Conservation (phyloP, 441 rosid species). For the Corymbia calophylla region DNA sequence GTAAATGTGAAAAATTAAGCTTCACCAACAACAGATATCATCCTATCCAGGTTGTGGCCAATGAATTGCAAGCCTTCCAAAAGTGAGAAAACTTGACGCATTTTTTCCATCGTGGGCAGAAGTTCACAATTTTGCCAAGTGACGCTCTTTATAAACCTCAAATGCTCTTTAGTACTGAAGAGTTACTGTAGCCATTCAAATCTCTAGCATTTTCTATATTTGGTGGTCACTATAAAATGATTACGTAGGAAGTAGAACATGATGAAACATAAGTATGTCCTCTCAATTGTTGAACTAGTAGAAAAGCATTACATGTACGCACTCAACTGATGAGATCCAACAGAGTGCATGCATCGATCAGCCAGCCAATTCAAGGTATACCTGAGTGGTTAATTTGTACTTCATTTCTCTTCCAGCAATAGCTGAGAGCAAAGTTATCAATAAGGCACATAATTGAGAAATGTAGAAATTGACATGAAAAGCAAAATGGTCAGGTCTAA, state of each 20-base stretch:
- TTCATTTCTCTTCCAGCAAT: slow-evolving; percentile 32
- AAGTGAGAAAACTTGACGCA: not conserved
- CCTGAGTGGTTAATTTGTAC: slow-evolving; percentile 44
- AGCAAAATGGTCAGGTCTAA: not conserved
- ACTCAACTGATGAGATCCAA: not conserved
- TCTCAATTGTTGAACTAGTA: not conserved
- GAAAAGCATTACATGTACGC: not conserved
- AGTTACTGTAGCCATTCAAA: not conserved
- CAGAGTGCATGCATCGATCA: not conserved
- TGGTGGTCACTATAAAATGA: not conserved
- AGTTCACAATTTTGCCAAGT: not conserved
- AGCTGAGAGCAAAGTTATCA: slow-evolving; percentile 16
- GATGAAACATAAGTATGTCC: not conserved
- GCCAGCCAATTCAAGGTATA: slow-evolving; percentile 8
- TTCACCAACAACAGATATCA: not conserved
- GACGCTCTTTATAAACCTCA: not conserved
- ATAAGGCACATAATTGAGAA: not conserved
- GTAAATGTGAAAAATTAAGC: not conserved
- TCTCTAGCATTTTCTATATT: not conserved
- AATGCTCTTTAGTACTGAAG: not conserved
- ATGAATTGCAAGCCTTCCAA: not conserved
- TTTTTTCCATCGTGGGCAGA: not conserved
- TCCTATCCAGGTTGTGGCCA: not conserved
- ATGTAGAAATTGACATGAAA: not conserved
- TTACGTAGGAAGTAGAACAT: not conserved